A percentile compares a stretch with the other conserved stretches of the same genome.
Evolutionary conservation across 345 rosid species (phyloP).

Genomic region (Bruguiera parviflora): DNA sequence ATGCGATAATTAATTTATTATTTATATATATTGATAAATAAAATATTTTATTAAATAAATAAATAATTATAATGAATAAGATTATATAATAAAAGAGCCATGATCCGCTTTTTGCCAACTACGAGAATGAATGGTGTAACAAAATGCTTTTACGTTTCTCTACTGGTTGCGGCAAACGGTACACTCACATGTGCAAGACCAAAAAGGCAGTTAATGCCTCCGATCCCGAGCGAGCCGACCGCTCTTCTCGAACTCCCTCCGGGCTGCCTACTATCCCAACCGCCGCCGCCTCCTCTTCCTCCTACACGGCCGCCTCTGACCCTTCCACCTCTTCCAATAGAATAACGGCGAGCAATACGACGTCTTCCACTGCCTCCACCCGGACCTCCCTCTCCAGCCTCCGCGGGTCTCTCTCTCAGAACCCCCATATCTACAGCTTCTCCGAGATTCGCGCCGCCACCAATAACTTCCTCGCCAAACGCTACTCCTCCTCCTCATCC

Average conservation of each 20-base stretch:
- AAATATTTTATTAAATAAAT: too few relatives aligned
- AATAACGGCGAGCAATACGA: background rate
- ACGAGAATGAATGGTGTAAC: too few relatives aligned
- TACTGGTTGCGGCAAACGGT: background rate
- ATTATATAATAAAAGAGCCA: too few relatives aligned
- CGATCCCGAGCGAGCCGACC: slow-evolving; percentile 25
- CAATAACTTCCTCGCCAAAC: slow-evolving; percentile 76
- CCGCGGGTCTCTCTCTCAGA: slow-evolving; percentile 64
- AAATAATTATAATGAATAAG: too few relatives aligned
- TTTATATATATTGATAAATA: too few relatives aligned
- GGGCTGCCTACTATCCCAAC: background rate
- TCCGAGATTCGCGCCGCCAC: slow-evolving; percentile 80
- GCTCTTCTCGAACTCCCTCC: slow-evolving; percentile 19
- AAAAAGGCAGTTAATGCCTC: slow-evolving; percentile 53
- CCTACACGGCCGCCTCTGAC: background rate
- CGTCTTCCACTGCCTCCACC: slow-evolving; percentile 17
- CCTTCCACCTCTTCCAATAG: slow-evolving; percentile 3
- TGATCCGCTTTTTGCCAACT: background rate
- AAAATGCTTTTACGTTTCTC: too few relatives aligned
- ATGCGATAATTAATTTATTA: too few relatives aligned
- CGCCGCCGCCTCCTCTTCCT: slow-evolving; percentile 5
- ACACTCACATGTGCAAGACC: slow-evolving; percentile 52
- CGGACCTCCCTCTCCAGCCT: slow-evolving; percentile 62
- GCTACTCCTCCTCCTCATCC: slow-evolving; percentile 51
- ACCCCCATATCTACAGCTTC: slow-evolving; percentile 68